Evolutionary conservation across 805 yeast genomes (phyloP), one percentile per base, ranked within the genome.

Genomic region (Scheffersomyces coipomensis): DNA sequence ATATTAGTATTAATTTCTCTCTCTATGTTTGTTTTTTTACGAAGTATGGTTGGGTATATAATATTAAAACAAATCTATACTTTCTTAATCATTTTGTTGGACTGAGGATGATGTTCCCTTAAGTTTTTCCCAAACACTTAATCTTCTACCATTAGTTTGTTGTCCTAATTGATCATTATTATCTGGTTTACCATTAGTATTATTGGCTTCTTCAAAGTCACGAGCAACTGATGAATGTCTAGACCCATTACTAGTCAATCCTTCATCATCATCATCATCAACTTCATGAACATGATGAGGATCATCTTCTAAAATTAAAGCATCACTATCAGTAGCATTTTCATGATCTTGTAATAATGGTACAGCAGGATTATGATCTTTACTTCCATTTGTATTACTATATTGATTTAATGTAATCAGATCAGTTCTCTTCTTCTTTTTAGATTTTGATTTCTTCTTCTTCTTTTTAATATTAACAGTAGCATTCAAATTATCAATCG

Each of bases 101-200:
- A 19, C 32, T 4, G 17, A 11, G 3, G 16, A 9, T 19, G 19
- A 24, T 7, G 35, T 12, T 17, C 39, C 35, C 26, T 19, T 30
- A 4, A 44, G 26, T 27, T 35, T 41, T 21, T 42, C 44, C 46
- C 46, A 44, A 13, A 44, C 39, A 33, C 45, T 44, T 9, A 22
- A 22, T 9, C 23, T 21, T 27, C 32, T 37, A 16, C 26, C 18
- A 24, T 29, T 34, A 12, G 18, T 30, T 12, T 15, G 11, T 18
- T 26, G 34, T n/a, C n/a, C n/a, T n/a, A n/a, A n/a, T n/a, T n/a
- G n/a, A 25, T 12, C 30, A 12, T 35, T 31, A 31, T 37, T 35
- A n/a, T 31, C 25, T 7, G 34, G 19, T 9, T 34, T 29, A 13
- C 34, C 34, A 21, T 34, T 40, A 22, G 17, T 25, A 12, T 33